Base-by-base conservation (phyloP, 129 eudicot species). In the Tagetes erecta region DNA sequence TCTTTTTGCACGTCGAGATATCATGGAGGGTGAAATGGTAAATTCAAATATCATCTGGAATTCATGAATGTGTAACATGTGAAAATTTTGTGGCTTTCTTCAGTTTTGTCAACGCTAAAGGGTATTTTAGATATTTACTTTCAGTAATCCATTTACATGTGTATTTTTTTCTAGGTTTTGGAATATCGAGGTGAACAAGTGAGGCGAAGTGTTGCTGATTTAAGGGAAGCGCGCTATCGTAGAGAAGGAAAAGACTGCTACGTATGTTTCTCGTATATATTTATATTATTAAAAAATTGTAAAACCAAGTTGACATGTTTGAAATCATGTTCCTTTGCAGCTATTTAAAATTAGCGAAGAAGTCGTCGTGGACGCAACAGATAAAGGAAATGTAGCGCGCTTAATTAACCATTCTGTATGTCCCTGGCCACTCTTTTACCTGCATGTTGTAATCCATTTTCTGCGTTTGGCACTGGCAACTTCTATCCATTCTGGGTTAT, bases 101-200 rank as follows among this genome's bases (percentile, higher is more conserved):
- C 1, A 13, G 34, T 52, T 62, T 6, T 45, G 64, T 38, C 5
- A 33, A 36, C 27, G 4, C 37, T 64, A 31, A 64, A 33, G 64
- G 73, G 14, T 37, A 49, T 72, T 59, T 60, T 39, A 20, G 55
- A 31, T 41, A 57, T 58, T 68, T 51, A n/a, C 37, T 62, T 59
- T 44, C 39, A 31, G 45, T 38, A 52, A 69, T 35, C 49, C 63
- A 76, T 41, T 41, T 58, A 68, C 38, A 41, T 67, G 30, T 71
- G 14, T 37, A 51, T 68, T 68, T 57, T 33, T 76, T 31, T 47
- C 44, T 80, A 94, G 99, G 99, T 94, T 85, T 82, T 94, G 57
- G 99, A 94, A 80, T 94, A 94, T 77, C 96, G 99, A 11, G 99
- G 99, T 55, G 99, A 94, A 75, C 97, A 91, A 60, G 99, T 94